phyloP scores from a whole-genome alignment of 805 yeast species.

The Tetrapisispora arboricola region DNA sequence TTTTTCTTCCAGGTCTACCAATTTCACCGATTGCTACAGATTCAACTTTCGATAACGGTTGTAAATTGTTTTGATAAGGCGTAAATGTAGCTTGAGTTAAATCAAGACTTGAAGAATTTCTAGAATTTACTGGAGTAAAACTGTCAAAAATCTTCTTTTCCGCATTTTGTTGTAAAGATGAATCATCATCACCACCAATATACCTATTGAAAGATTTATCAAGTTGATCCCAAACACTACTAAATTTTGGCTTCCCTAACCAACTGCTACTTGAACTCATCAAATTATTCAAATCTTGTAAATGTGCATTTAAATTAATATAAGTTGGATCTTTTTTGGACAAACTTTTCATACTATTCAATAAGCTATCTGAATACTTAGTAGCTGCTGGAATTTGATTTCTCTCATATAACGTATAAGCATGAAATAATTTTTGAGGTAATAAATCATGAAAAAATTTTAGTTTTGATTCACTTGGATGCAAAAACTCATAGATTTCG shows the following conservation, averaged over 20 bases:
- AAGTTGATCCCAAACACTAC: slow-evolving; percentile 79
- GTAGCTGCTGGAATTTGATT: slow-evolving; percentile 52
- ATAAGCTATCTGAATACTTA: slow-evolving; percentile 47
- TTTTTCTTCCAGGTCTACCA: neutral
- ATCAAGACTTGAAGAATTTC: slow-evolving; percentile 39
- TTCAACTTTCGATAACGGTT: slow-evolving; percentile 4
- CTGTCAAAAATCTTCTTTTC: slow-evolving; percentile 56
- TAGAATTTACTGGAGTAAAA: slow-evolving; percentile 58
- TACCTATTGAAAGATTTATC: slow-evolving; percentile 70
- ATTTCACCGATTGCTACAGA: neutral
- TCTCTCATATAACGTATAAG: slow-evolving; percentile 56
- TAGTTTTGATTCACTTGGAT: slow-evolving; percentile 26
- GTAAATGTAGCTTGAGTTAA: slow-evolving; percentile 19
- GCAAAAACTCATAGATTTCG: slow-evolving; percentile 54
- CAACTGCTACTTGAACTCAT: slow-evolving; percentile 52
- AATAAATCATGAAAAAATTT: slow-evolving; percentile 42
- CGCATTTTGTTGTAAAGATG: slow-evolving; percentile 28
- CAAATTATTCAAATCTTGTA: slow-evolving; percentile 36
- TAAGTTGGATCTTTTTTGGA: slow-evolving; percentile 30
- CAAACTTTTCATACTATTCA: slow-evolving; percentile 30
- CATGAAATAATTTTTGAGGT: slow-evolving; percentile 55
- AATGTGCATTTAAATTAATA: slow-evolving; percentile 25
- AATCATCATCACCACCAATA: slow-evolving; percentile 76
- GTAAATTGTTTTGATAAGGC: slow-evolving; percentile 11
- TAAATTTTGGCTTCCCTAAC: slow-evolving; percentile 70